Conservation (phyloP, 176 grass and related monocot species). For the Carex parvula region DNA sequence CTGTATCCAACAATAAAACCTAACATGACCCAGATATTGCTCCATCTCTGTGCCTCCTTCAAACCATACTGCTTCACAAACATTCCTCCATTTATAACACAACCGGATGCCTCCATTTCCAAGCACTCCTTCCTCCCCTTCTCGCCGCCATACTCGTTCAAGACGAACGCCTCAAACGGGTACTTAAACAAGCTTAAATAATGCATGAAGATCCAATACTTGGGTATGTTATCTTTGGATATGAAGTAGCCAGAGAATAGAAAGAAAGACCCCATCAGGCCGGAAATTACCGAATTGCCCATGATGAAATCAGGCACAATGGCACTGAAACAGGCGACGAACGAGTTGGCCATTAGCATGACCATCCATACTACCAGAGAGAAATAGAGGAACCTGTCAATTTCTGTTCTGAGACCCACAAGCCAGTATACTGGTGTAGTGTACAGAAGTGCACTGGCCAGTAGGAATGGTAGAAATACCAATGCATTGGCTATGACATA, state of each 20-base stretch:
- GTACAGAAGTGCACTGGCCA: constrained; percentile 55
- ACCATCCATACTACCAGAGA: constrained; percentile 76
- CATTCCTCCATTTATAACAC: constrained; percentile 53
- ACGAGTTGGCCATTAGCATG: constrained; percentile 83
- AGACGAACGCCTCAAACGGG: constrained; percentile 75
- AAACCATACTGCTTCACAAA: constrained; percentile 73
- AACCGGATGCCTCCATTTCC: constrained; percentile 24
- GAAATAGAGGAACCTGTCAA: constrained; percentile 69
- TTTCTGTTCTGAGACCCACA: constrained; percentile 51
- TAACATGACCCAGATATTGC: constrained; percentile 67
- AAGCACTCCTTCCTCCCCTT: constrained; percentile 60
- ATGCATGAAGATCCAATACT: constrained; percentile 95
- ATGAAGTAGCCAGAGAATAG: constrained; percentile 99
- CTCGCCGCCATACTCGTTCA: constrained; percentile 77
- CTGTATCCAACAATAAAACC: constrained; percentile 72
- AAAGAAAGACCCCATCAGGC: constrained; percentile 87
- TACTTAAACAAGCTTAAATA: constrained; percentile 96
- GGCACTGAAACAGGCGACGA: constrained; percentile 74
- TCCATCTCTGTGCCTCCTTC: constrained; percentile 67
- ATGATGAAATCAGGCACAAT: constrained; percentile 85
- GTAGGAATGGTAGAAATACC: constrained; percentile 65
- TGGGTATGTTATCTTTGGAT: constrained; percentile 57
- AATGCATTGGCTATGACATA: constrained; percentile 65
- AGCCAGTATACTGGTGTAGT: constrained; percentile 82
- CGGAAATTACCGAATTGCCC: constrained; percentile 71